Evolutionary conservation across 768 basidiomycete species (phyloP), one percentile per base, ranked within the genome.

Genomic region (Lactarius sp.): DNA sequence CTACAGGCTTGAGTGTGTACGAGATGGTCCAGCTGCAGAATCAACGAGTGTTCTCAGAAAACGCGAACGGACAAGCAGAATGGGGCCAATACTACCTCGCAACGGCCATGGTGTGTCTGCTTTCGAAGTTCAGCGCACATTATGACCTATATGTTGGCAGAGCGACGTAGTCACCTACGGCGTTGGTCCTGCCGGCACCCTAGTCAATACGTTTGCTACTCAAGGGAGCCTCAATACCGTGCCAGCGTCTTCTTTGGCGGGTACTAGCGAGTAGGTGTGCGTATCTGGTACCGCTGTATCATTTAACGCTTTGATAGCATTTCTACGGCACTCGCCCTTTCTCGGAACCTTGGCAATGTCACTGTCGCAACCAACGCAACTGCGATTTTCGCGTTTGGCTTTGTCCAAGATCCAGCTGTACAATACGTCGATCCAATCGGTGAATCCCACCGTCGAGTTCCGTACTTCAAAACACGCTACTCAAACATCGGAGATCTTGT

Each of bases 71-170:
- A 37, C 64, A 56, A 36, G 60, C 64, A 62, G 50, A 55, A 46
- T 65, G 64, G 64, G 64, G 64, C 14, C 49, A 54, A 20, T 16
- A 56, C 18, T 65, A 65, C 47, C 56, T 61, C 37, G 53, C 64
- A 8, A 56, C 64, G 12, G 41, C 53, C 31, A 31, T 9, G 60
- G 64, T 65, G 33, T 16, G 64, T 56, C 12, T 10, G 3, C 31
- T 10, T 36, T 20, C 20, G 31, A 27, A n/a, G 33, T 27, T 18
- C 6, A 37, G 46, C 42, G 20, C 8, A 13, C 16, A 31, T 42
- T 2, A 3, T 12, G 22, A 52, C 31, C 16, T 22, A 33, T 18
- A 13, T 51, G 7, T 14, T 31, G 14, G 9, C 37, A 61, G 60
- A 46, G 49, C 12, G 13, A 56, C 13, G 60, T 34, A 8, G 58